phyloP scores from a whole-genome alignment of 2,329 filamentous ascomycete genomes.

The Trichoderma sp. region DNA sequence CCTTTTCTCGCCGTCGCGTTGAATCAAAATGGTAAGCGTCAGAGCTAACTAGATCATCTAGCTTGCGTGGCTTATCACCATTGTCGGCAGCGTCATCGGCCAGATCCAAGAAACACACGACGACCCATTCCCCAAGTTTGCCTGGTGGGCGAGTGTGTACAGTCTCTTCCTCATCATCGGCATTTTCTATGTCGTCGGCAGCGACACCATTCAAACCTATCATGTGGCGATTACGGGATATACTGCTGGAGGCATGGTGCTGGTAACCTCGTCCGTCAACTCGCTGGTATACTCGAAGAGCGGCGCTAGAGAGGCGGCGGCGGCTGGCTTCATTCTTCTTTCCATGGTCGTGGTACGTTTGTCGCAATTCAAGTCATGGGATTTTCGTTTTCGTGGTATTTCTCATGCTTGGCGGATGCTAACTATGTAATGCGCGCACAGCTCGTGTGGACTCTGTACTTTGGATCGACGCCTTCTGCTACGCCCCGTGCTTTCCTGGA shows the following conservation, averaged over 20 bases:
- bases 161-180: conserved; percentile 79
- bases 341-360: conserved; percentile 84
- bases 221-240: conserved; percentile 90
- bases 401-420: background rate
- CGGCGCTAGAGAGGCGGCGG: conserved; percentile 76
- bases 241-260: conserved; percentile 75
- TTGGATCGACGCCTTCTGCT: conserved; percentile 85
- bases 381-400: background rate
- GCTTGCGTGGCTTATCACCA: conserved; percentile 94
- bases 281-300: conserved; percentile 74
- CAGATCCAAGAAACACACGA: conserved; percentile 46
- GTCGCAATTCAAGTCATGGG: background rate
- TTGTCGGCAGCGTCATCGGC: conserved; percentile 79
- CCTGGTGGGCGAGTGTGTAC: conserved; percentile 89
- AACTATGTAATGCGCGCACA: conserved; percentile 36
- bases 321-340: conserved; percentile 88
- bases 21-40: conserved; percentile 6
- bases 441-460: conserved; percentile 99
- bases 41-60: conserved; percentile 38
- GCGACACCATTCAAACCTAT: conserved; percentile 81
- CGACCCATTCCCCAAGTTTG: conserved; percentile 71
- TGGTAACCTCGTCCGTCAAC: conserved; percentile 84
- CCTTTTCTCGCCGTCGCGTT: background rate
- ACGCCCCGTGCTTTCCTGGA: conserved; percentile 88
- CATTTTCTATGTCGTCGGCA: conserved; percentile 77